A percentile compares a stretch with the other conserved stretches of the same genome.
phyloP scores from a whole-genome alignment of 352 stramenopile species.

The Pilasporangium apinafurcum region DNA sequence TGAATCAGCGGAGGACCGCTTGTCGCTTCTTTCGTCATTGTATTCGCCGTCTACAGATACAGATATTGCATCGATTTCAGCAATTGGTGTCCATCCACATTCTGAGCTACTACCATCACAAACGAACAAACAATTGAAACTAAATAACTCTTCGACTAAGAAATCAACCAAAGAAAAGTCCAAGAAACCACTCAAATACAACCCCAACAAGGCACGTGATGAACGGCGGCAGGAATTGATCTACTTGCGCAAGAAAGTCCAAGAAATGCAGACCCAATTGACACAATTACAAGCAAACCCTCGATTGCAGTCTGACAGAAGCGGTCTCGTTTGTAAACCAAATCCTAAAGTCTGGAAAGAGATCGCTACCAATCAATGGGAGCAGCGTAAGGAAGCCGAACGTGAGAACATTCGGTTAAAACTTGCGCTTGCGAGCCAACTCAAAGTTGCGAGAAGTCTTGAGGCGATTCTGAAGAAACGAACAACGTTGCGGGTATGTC shows the following conservation, averaged over 20 bases:
- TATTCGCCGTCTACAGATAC: neutral
- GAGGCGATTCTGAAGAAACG: constrained; percentile 54
- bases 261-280: constrained; percentile 31
- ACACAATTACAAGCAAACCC: constrained; percentile 19
- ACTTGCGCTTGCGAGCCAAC: constrained; percentile 36
- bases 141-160: constrained; percentile 2
- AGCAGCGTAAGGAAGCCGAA: constrained; percentile 38
- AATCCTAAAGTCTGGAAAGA: constrained; percentile 29
- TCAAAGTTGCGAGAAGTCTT: constrained; percentile 46
- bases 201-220: constrained; percentile 50
- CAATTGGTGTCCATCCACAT: neutral
- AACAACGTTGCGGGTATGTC: constrained; percentile 29
- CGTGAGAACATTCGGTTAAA: constrained; percentile 55
- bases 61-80: neutral
- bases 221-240: constrained; percentile 64
- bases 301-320: neutral
- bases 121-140: no score
- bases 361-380: constrained; percentile 42
- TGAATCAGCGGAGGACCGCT: constrained; percentile 8
- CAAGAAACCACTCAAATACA: constrained; percentile 34
- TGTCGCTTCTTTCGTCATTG: constrained; percentile 7
- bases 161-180: constrained; percentile 15
- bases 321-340: neutral
- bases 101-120: no score
- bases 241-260: constrained; percentile 51